These are phyloP conservation scores for Aspergillus sclerotialis DNA, from an alignment of 2,329 filamentous ascomycete genomes.

Conservation along the genomic window DNA sequence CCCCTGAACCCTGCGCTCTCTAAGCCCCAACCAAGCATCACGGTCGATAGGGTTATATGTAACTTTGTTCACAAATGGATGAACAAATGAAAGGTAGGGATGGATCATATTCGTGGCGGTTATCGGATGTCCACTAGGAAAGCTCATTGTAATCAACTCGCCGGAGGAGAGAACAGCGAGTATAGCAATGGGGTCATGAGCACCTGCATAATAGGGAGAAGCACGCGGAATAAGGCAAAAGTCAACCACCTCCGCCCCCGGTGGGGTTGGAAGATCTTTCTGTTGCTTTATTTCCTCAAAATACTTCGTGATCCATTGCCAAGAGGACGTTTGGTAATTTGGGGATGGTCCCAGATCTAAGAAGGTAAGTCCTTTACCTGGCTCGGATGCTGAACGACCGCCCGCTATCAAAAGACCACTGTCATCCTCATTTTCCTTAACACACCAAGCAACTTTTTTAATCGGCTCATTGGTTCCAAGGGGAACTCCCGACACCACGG, in stretches of 20 bases:
- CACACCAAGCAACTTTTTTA: slow-evolving; percentile 80
- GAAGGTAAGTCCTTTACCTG: slow-evolving; percentile 74
- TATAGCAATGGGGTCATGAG: slow-evolving; percentile 83
- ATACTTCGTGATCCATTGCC: slow-evolving; percentile 73
- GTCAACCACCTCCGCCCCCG: slow-evolving; percentile 67
- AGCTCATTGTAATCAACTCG: slow-evolving; percentile 82
- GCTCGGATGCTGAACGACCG: slow-evolving; percentile 60
- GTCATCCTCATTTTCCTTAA: slow-evolving; percentile 87
- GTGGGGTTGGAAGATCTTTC: slow-evolving; percentile 65
- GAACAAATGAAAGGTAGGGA: slow-evolving; percentile 76
- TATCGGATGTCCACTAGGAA: slow-evolving; percentile 86
- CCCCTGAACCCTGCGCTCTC: slow-evolving; percentile 73
- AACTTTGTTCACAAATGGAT: slow-evolving; percentile 75
- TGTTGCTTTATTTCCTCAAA: slow-evolving; percentile 69
- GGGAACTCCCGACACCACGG: slow-evolving; percentile 40
- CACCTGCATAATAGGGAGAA: slow-evolving; percentile 79
- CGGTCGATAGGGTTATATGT: slow-evolving; percentile 69
- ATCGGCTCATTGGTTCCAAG: slow-evolving; percentile 65
- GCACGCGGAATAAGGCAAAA: slow-evolving; percentile 76
- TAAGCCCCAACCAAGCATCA: slow-evolving; percentile 79
- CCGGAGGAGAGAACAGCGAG: slow-evolving; percentile 75
- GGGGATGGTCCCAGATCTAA: slow-evolving; percentile 85
- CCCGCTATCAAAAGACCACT: slow-evolving; percentile 83
- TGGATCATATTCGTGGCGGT: slow-evolving; percentile 90
- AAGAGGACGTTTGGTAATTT: slow-evolving; percentile 83